Evolutionary conservation across 495 filamentous ascomycete species (phyloP).

Genomic region (Aspergillus diversus): DNA sequence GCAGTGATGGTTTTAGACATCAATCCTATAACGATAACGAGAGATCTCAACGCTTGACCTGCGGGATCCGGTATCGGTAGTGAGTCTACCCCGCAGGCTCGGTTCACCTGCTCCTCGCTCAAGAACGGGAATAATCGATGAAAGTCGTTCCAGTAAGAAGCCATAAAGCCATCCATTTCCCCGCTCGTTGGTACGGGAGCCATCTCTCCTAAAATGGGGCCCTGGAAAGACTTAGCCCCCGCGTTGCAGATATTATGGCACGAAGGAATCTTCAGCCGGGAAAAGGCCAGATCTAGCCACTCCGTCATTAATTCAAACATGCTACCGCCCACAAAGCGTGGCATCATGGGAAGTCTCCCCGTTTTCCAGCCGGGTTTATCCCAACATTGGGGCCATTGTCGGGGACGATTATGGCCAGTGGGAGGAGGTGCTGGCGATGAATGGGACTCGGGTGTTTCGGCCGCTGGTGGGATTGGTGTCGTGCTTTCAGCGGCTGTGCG

Average conservation of each 20-base stretch:
- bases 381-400: constrained; percentile 5
- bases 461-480: neutral
- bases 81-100: neutral
- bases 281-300: constrained; percentile 14
- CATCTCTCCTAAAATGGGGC: neutral
- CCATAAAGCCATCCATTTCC: neutral
- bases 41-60: neutral
- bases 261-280: constrained; percentile 3
- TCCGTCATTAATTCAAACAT: constrained; percentile 16
- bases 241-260: neutral
- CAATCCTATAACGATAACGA: neutral
- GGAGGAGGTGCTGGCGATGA: neutral
- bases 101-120: neutral
- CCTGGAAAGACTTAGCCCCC: neutral
- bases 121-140: neutral
- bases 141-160: neutral
- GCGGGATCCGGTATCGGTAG: neutral
- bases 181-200: neutral
- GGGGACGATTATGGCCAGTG: neutral
- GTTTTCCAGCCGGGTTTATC: constrained; percentile 7
- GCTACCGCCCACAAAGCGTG: constrained; percentile 2
- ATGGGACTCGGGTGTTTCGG: neutral
- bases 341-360: constrained; percentile 13
- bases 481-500: neutral
- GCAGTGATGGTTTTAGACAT: neutral